Evolutionary conservation across 768 basidiomycete genomes (phyloP).

Genomic region (Boletus subparvulus): DNA sequence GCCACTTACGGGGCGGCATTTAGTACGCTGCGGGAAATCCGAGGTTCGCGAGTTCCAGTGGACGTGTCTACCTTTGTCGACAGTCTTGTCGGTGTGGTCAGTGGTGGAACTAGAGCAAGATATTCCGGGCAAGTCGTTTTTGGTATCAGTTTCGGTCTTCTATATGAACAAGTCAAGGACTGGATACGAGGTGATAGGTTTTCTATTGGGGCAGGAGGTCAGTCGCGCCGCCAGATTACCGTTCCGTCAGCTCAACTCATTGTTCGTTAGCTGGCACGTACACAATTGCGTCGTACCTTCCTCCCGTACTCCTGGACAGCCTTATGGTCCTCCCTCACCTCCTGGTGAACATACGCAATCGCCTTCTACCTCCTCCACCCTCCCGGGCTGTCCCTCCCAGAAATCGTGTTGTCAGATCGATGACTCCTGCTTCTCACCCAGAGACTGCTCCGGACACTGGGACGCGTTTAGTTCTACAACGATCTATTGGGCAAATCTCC

Average conservation of each 20-base stretch:
- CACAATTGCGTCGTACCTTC: constrained; percentile 66
- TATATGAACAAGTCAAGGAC: constrained; percentile 43
- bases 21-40: constrained; percentile 43
- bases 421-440: constrained; percentile 11
- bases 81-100: constrained; percentile 58
- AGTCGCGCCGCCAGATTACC: constrained; percentile 19
- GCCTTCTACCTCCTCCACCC: constrained; percentile 53
- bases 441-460: constrained; percentile 7
- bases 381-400: constrained; percentile 35
- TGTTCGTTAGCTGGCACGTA: constrained; percentile 62
- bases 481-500: constrained; percentile 2
- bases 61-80: constrained; percentile 59
- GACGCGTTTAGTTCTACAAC: constrained; percentile 1
- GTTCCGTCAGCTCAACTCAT: constrained; percentile 9
- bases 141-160: constrained; percentile 44
- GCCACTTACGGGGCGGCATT: constrained; percentile 72
- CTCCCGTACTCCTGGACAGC: constrained; percentile 58
- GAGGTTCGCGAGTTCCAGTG: constrained; percentile 52
- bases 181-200: constrained; percentile 68
- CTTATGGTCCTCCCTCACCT: constrained; percentile 67
- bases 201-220: constrained; percentile 79
- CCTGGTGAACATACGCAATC: constrained; percentile 61
- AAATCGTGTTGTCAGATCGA: constrained; percentile 22
- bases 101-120: constrained; percentile 45
- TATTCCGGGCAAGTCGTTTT: constrained; percentile 43